phyloP scores from a whole-genome alignment of 192 early-diverging fungal species.

The Allomyces macrogynus region DNA sequence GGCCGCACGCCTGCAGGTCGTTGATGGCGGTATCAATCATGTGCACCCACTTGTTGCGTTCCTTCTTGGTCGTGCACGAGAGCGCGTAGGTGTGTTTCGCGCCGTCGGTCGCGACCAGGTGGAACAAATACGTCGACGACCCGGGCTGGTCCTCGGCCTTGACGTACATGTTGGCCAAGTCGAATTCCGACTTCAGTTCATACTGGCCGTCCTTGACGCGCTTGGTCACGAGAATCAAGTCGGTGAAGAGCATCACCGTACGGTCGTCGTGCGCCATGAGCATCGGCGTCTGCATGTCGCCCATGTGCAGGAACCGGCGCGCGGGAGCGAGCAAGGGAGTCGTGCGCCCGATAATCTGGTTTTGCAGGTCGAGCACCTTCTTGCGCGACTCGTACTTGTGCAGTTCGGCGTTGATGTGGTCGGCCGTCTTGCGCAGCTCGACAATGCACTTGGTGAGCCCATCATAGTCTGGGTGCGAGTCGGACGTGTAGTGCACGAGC shows the following conservation, averaged over 20 bases:
- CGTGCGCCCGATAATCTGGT: background rate
- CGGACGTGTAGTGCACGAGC: slow-evolving; percentile 27
- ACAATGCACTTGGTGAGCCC: background rate
- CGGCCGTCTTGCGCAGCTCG: background rate
- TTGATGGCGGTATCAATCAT: background rate
- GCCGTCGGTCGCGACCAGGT: background rate
- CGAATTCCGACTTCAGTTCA: background rate
- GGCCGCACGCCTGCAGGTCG: background rate
- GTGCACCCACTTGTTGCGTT: background rate
- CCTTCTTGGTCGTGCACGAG: background rate
- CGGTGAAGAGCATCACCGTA: background rate
- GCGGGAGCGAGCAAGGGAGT: background rate
- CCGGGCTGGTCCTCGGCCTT: background rate
- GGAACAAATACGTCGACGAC: background rate
- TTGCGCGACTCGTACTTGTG: background rate
- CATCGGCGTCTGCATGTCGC: background rate
- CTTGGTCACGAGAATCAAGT: background rate
- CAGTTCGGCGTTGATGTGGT: background rate
- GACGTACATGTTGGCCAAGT: background rate
- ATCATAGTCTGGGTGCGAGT: slow-evolving; percentile 17
- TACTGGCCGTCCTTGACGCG: background rate
- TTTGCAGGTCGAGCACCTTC: background rate
- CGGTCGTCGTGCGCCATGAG: background rate
- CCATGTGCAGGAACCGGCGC: background rate
- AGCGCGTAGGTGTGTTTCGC: background rate